A percentile compares a stretch with the other conserved stretches of the same genome.
Conservation (phyloP, 2,329 filamentous ascomycete species). For the Penicillium sp. region DNA sequence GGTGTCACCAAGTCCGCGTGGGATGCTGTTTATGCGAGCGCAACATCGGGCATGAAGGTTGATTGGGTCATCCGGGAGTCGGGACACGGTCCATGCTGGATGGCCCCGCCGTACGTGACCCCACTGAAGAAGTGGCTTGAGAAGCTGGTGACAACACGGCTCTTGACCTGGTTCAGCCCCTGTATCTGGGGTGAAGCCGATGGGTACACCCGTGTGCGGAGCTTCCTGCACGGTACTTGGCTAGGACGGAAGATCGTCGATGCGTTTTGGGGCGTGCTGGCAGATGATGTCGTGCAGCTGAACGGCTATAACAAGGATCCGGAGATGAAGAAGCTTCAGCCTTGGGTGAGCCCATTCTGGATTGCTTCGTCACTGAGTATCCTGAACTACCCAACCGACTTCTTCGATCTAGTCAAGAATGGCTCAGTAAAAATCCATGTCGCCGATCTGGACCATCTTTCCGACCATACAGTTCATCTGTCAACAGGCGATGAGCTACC, state of each 20-base stretch:
- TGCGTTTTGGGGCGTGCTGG: slow-evolving; percentile 56
- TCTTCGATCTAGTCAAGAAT: slow-evolving; percentile 57
- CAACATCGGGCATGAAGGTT: slow-evolving; percentile 51
- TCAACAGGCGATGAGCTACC: slow-evolving; percentile 45
- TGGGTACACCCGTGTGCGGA: slow-evolving; percentile 51
- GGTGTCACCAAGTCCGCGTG: slow-evolving; percentile 65
- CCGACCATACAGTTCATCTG: slow-evolving; percentile 49
- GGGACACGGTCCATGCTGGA: slow-evolving; percentile 44
- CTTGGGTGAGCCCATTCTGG: slow-evolving; percentile 52
- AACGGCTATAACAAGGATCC: slow-evolving; percentile 49
- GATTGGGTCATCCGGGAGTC: slow-evolving; percentile 44
- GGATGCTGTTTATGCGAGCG: slow-evolving; percentile 62
- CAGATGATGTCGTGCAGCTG: slow-evolving; percentile 49
- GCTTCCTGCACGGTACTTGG: slow-evolving; percentile 53
- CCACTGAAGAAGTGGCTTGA: slow-evolving; percentile 69
- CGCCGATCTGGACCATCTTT: slow-evolving; percentile 54
- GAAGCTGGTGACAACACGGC: slow-evolving; percentile 64
- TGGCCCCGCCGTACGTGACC: slow-evolving; percentile 56
- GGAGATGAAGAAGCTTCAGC: slow-evolving; percentile 48
- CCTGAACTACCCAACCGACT: slow-evolving; percentile 59
- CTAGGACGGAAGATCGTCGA: slow-evolving; percentile 51
- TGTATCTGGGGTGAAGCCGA: slow-evolving; percentile 69
- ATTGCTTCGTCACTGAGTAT: slow-evolving; percentile 59
- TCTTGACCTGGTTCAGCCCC: slow-evolving; percentile 72
- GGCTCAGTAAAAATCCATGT: slow-evolving; percentile 58